Conservation (phyloP, 202 grass and related monocot species). For the Brachypodium distachyon region DNA sequence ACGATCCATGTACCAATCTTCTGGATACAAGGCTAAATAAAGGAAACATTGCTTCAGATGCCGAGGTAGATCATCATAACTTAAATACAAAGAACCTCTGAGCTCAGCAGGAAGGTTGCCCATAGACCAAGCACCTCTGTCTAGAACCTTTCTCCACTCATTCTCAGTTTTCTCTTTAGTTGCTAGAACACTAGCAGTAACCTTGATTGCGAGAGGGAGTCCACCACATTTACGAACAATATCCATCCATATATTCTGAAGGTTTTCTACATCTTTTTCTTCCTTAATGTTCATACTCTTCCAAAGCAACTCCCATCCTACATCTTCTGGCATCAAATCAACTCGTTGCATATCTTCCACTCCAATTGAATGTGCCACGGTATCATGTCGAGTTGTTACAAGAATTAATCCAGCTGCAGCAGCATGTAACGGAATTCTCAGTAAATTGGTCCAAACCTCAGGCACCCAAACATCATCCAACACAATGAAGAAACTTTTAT, state of each 20-base stretch:
- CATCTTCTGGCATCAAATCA: neutral
- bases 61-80: neutral
- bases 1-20: neutral
- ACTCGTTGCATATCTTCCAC: neutral
- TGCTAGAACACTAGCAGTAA: neutral
- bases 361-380: neutral
- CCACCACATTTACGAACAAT: too few species aligned
- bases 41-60: too few species aligned
- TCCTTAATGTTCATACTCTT: too few species aligned
- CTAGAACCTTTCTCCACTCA: neutral
- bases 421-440: neutral
- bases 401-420: neutral
- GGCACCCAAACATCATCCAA: slow-evolving; percentile 23
- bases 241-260: neutral
- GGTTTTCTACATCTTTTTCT: neutral
- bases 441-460: slow-evolving; percentile 17
- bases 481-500: slow-evolving; percentile 14
- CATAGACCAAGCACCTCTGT: neutral
- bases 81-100: neutral
- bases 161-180: neutral
- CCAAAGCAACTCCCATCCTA: slow-evolving; percentile 6
- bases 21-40: slow-evolving; percentile 12
- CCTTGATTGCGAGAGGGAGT: slow-evolving; percentile 21
- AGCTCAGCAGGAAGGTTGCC: neutral
- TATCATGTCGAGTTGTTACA: slow-evolving; percentile 1